A percentile compares a stretch with the other conserved stretches of the same genome.
Evolutionary conservation across 176 grass and related monocot genomes (phyloP).

Genomic region (Eleusine indica): DNA sequence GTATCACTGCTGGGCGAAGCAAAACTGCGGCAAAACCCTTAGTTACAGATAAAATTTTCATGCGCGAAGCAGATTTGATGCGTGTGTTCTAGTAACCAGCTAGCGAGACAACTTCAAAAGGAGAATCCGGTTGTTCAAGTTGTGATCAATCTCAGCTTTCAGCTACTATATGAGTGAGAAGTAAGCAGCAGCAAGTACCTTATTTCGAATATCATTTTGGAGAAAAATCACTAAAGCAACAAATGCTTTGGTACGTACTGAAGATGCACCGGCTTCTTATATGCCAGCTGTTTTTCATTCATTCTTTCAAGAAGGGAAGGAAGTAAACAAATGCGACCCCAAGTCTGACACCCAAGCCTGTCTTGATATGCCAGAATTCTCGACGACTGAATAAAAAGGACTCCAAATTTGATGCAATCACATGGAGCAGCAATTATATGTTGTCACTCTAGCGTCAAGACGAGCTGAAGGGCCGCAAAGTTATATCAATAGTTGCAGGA

Average conservation of each 20-base stretch:
- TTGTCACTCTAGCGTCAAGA: background rate
- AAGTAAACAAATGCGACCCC: slow-evolving; percentile 17
- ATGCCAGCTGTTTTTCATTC: slow-evolving; percentile 17
- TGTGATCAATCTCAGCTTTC: too few species aligned
- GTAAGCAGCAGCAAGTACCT: too few species aligned
- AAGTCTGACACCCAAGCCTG: background rate
- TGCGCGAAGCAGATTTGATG: background rate
- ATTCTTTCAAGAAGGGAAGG: background rate
- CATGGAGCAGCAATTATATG: background rate
- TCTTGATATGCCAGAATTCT: slow-evolving; percentile 1
- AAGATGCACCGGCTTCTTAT: too few species aligned
- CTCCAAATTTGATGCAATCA: slow-evolving; percentile 3
- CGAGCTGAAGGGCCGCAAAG: slow-evolving; percentile 12
- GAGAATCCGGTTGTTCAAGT: too few species aligned
- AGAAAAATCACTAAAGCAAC: too few species aligned
- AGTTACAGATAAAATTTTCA: background rate
- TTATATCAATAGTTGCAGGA: background rate
- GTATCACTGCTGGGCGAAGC: slow-evolving; percentile 23
- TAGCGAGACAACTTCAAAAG: background rate
- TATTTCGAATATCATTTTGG: too few species aligned
- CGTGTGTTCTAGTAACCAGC: background rate
- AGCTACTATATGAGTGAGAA: too few species aligned
- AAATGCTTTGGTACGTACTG: too few species aligned
- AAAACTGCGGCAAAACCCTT: background rate
- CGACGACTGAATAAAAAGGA: background rate